Evolutionary conservation across 768 basidiomycete genomes (phyloP), one percentile per base, ranked within the genome.

Genomic region (Psilocybe tampanensis): DNA sequence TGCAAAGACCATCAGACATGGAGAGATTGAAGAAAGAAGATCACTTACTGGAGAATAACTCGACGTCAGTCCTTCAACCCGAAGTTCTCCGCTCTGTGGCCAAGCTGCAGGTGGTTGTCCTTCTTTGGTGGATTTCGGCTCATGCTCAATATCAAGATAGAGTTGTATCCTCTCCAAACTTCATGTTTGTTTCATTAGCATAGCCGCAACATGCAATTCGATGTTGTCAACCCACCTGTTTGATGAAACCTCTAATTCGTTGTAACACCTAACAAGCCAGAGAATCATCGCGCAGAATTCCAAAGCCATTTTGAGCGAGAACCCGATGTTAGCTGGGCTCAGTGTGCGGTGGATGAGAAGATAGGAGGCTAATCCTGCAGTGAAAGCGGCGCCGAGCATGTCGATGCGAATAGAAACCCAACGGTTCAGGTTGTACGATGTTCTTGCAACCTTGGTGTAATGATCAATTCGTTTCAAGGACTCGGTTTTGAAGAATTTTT

Each of bases 91-190:
- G 17, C 79, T 82, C 3, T 80, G 73, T 0, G 88, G 87, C 87
- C 88, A 90, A 53, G 84, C 78, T 0, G 87, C 86, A 0, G 88
- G 86, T 1, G 87, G 88, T 23, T 72, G 70, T 17, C 81, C 81
- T 7, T 66, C 62, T 15, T 67, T 56, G 0, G 74, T 74, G 0
- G 75, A 56, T 56, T 73, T 70, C 2, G 77, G 77, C 65, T 89
- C 86, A 50, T 84, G 82, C 39, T 86, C 86, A 58, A 86, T 85
- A 22, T 74, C 65, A 19, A 86, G 66, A 65, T 86, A 88, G 1
- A 67, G 86, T 54, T 89, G 82, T 2, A 94, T 86, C 55, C 94
- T 88, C 64, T 95, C 92, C 33, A 70, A 26, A 39, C 68, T 69
- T 44, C 1, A 7, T 26, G 24, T 43, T 22, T 19, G 44, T 50